Evolutionary conservation across 148 eudicot genomes (phyloP).

Genomic region (Cornus florida): DNA sequence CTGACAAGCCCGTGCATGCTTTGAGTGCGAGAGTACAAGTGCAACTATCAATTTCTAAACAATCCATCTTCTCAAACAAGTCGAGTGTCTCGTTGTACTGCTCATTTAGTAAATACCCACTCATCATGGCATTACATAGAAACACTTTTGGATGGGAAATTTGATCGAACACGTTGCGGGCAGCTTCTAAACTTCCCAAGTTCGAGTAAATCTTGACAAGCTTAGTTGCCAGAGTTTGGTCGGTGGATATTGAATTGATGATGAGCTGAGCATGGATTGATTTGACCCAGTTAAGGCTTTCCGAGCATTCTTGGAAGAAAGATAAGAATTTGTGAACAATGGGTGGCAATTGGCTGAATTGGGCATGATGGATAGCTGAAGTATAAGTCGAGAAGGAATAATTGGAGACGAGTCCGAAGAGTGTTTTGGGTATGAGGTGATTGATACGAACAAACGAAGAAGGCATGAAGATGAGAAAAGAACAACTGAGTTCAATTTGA

Average conservation of each 20-base stretch:
- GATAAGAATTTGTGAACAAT: neutral
- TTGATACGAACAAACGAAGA: neutral
- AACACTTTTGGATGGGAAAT: slow-evolving; percentile 11
- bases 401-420: neutral
- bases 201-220: neutral
- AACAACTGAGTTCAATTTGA: neutral
- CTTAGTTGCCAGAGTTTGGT: neutral
- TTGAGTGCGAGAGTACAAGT: slow-evolving; percentile 3
- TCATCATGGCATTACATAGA: slow-evolving; percentile 15
- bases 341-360: neutral
- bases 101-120: slow-evolving; percentile 6
- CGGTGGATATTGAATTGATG: neutral
- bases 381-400: neutral
- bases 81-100: neutral
- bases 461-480: neutral
- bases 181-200: neutral
- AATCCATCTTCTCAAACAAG: slow-evolving; percentile 2
- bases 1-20: slow-evolving; percentile 4
- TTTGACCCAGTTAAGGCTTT: neutral
- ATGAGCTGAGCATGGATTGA: slow-evolving; percentile 4
- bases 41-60: slow-evolving; percentile 8
- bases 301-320: neutral
- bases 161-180: slow-evolving; percentile 13
- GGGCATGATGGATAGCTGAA: neutral
- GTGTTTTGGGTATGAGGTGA: neutral